Evolutionary conservation across 192 early-diverging fungal genomes (phyloP).

Genomic region (Dissophora ornata): DNA sequence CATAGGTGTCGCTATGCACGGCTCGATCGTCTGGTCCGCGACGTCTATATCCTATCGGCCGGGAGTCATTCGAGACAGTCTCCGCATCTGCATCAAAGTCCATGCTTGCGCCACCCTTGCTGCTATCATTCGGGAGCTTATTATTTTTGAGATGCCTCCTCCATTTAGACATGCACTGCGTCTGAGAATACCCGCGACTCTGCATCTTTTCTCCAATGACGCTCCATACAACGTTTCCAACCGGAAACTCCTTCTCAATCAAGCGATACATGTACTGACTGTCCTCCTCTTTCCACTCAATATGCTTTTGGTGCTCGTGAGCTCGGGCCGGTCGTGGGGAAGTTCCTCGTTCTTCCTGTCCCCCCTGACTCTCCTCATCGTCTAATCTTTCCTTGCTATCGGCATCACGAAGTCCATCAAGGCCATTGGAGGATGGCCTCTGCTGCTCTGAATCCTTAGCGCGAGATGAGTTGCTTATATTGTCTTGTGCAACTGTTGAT

Average conservation of each 20-base stretch:
- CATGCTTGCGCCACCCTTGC: conserved; percentile 29
- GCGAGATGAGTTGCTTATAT: neutral
- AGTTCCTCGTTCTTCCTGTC: neutral
- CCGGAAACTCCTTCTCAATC: conserved; percentile 50
- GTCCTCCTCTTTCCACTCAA: conserved; percentile 55
- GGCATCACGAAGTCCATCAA: no score
- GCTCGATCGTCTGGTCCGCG: conserved; percentile 14
- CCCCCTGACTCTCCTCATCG: conserved; percentile 6
- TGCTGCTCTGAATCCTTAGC: no score
- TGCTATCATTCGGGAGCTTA: conserved; percentile 29
- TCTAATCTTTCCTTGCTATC: neutral
- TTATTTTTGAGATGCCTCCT: conserved; percentile 46
- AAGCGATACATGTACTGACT: conserved; percentile 50
- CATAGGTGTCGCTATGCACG: conserved; percentile 2
- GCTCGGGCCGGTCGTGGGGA: conserved; percentile 19
- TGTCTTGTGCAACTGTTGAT: neutral
- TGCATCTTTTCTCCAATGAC: conserved; percentile 51
- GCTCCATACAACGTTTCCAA: conserved; percentile 51
- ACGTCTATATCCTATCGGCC: conserved; percentile 13
- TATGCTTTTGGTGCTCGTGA: conserved; percentile 48
- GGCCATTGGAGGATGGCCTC: no score
- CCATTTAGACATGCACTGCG: conserved; percentile 56
- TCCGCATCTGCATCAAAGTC: conserved; percentile 30
- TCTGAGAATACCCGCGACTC: conserved; percentile 50
- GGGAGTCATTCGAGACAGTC: neutral